These are phyloP conservation scores for Daldinia concentrica DNA, from an alignment of 495 filamentous ascomycete genomes.

Conservation along the genomic window DNA sequence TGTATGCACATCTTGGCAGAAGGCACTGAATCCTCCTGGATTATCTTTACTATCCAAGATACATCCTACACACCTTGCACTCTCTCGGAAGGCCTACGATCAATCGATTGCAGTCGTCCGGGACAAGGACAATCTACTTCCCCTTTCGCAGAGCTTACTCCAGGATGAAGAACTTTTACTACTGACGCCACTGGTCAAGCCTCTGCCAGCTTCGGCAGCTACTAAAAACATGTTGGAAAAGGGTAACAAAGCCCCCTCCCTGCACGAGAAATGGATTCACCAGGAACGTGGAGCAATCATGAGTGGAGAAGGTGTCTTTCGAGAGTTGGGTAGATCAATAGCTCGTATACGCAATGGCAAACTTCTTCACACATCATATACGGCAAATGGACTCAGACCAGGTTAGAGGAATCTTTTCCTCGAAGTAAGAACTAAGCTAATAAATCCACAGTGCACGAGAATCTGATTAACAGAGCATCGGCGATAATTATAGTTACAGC, in stretches of 20 bases:
- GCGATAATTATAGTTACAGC: conserved; percentile 89
- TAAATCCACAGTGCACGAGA: conserved; percentile 73
- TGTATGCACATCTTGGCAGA: conserved; percentile 82
- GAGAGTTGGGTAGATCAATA: conserved; percentile 81
- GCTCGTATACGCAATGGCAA: conserved; percentile 83
- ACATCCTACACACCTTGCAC: conserved; percentile 77
- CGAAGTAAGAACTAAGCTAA: background rate
- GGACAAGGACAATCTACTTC: conserved; percentile 80
- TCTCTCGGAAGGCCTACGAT: conserved; percentile 85
- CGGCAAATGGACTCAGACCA: conserved; percentile 85
- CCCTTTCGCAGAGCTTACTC: conserved; percentile 77
- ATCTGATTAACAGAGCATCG: conserved; percentile 83
- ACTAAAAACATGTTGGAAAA: conserved; percentile 62
- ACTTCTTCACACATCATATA: conserved; percentile 90
- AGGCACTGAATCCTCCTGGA: conserved; percentile 81
- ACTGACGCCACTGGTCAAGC: conserved; percentile 85
- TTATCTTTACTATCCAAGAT: conserved; percentile 75
- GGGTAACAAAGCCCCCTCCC: conserved; percentile 55
- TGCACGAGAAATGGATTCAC: conserved; percentile 63
- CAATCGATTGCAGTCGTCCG: conserved; percentile 86
- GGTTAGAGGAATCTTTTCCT: conserved; percentile 43
- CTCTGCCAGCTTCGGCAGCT: conserved; percentile 81
- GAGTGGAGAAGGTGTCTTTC: conserved; percentile 87
- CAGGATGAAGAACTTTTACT: conserved; percentile 85
- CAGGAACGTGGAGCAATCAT: conserved; percentile 75